phyloP scores from a whole-genome alignment of 129 eudicot species.

The Mikania micrantha region DNA sequence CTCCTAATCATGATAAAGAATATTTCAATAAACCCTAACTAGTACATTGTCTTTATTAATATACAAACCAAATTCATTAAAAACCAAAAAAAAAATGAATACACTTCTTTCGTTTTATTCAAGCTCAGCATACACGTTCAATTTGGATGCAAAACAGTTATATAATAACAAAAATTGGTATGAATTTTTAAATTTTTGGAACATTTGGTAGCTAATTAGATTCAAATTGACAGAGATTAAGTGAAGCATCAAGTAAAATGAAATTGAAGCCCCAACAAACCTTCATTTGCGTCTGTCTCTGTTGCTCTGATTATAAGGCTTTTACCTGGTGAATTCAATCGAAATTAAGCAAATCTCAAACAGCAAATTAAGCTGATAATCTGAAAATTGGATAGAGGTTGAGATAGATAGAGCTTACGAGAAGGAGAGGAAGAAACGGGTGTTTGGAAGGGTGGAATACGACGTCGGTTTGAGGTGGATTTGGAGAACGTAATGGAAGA shows the following conservation, averaged over 20 bases:
- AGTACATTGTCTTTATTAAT: no score
- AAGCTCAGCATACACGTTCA: neutral
- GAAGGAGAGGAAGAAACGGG: constrained; percentile 40
- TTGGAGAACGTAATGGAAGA: constrained; percentile 13
- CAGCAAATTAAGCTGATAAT: neutral
- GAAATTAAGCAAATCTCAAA: neutral
- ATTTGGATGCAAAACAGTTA: neutral
- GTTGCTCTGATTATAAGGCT: constrained; percentile 65
- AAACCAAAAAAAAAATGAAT: neutral
- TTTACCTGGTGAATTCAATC: constrained; percentile 35
- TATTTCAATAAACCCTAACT: no score
- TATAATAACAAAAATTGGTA: neutral
- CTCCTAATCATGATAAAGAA: no score
- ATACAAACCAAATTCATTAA: neutral
- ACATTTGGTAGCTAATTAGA: neutral
- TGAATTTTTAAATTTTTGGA: neutral
- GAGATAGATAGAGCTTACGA: constrained; percentile 40
- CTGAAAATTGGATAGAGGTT: neutral
- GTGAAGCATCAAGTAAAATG: neutral
- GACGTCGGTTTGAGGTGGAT: constrained; percentile 14
- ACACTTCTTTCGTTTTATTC: neutral
- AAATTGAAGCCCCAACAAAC: constrained; percentile 18
- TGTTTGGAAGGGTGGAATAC: constrained; percentile 10
- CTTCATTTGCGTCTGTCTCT: constrained; percentile 88
- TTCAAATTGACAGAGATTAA: neutral